Base-by-base conservation (phyloP, 192 early-diverging fungal genomes). In the Umbelopsis isabellina region DNA sequence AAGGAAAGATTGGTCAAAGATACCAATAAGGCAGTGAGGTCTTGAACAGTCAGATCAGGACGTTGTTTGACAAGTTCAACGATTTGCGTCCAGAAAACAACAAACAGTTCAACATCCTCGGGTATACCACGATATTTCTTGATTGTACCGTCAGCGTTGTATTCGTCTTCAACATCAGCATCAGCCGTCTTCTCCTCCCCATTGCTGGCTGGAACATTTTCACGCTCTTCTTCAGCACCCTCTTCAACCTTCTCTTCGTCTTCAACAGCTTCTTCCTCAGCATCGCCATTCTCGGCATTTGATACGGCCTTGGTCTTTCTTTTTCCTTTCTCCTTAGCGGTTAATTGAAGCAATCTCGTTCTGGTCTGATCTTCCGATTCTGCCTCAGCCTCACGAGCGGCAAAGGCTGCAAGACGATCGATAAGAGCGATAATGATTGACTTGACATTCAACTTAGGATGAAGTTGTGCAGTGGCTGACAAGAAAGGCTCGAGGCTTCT, bases 61-160 rank as follows among this genome's bases (percentile, higher is more conserved):
- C 97, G 90, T 44, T 89, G 89, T 87, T 90, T 91, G 47, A 99
- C 91, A 33, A 98, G 87, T 47, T 93, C 90, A 30, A 91, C 92
- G 71, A 99, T 93, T 76, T 99, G 96, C 33, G 77, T 83, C 98
- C 98, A 99, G 79, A 99, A 99, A 33, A 98, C 93, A 61, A 93
- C 94, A 85, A 99, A 99, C 18, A 99, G 81, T 52, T 89, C 85
- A 20, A 95, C 91, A 72, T 94, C 93, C 41, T 92, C 88, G 8
- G 93, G 94, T 65, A 95, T 94, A 16, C 92, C 94, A 69, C 88
- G 85, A 44, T 83, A 82, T 68, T 85, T 86, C 45, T 76, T 82
- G 7, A 84, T 41, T 27, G 50, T 58, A 13, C 69, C 78, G 35
- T 75, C 76, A 22, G 75, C 70, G 22, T 80, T 68, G 21, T 79